Evolutionary conservation across 352 stramenopile genomes (phyloP), one percentile per base, ranked within the genome.

Genomic region (Bremia lactucae): DNA sequence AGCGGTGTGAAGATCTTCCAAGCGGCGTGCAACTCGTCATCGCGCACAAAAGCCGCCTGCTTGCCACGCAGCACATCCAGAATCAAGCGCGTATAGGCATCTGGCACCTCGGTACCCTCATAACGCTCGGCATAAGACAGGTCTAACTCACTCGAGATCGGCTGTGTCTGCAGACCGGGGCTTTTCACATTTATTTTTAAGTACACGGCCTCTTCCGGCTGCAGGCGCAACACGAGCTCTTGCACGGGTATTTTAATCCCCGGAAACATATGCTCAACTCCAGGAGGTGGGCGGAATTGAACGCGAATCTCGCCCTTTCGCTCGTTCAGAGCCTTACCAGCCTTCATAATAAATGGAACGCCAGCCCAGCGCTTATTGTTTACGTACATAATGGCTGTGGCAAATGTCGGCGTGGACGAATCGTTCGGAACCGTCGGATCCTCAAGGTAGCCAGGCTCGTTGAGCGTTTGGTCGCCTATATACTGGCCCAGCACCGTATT

Each of bases 1-100:
- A 99, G 60, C 16, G 95, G 96, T 31, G 95, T 98, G 59, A 99
- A 99, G 40, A 99, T 97, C 58, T 97, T 87, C 96, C 96, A 99
- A 34, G 88, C 80, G 4, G 87, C 77, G 26, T 83, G 72, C 26
- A 99, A 70, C 71, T 99, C 96, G 55, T 99, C 96, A 45, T 95
- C 85, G 18, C 95, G 79, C 31, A 98, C 95, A 67, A 99, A 99
- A n/a, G 80, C 86, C 6, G 87, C 84, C 45, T 94, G 87, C 46
- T 97, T 89, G 44, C 95, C 95, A 35, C 91, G 82, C 33, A 99
- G 68, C 36, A 98, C 95, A 56, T 99, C 95, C 19, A 99, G 73
- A 26, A 99, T 94, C 7, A 99, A 67, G 5, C 95, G 75, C 28
- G 95, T 98, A 71, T 99, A 99, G 13, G 96, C 95, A 62, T 98